Evolutionary conservation across 306 rosid genomes (phyloP).

Genomic region (Inga laurina): DNA sequence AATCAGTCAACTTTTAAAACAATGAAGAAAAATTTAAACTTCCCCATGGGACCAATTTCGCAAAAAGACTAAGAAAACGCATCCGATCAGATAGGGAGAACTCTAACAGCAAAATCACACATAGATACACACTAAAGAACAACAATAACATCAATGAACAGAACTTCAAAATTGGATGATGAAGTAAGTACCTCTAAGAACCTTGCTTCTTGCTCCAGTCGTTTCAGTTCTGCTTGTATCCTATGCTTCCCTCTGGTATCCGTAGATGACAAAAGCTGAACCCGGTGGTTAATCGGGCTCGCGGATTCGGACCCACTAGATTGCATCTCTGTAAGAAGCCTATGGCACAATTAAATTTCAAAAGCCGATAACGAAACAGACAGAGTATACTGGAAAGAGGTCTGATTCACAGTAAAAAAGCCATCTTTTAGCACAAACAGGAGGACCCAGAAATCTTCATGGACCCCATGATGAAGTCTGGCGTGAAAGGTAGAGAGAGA

Average conservation of each 20-base stretch:
- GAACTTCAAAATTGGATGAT: slow-evolving; percentile 20
- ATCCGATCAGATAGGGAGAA: slow-evolving; percentile 15
- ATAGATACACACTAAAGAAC: slow-evolving; percentile 12
- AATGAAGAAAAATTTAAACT: slow-evolving; percentile 26
- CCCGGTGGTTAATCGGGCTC: slow-evolving; percentile 61
- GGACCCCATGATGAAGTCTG: slow-evolving; percentile 55
- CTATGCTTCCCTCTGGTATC: slow-evolving; percentile 96
- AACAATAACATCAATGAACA: slow-evolving; percentile 3
- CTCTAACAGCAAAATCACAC: slow-evolving; percentile 18
- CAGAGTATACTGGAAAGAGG: background rate
- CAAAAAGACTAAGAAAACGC: slow-evolving; percentile 23
- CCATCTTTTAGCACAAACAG: slow-evolving; percentile 38
- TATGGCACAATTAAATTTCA: slow-evolving; percentile 25
- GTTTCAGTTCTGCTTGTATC: slow-evolving; percentile 83
- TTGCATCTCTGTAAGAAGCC: slow-evolving; percentile 54
- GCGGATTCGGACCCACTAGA: slow-evolving; percentile 70
- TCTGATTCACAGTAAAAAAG: slow-evolving; percentile 39
- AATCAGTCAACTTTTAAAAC: background rate
- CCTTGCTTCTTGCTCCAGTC: slow-evolving; percentile 92
- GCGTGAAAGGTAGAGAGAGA: slow-evolving; percentile 27
- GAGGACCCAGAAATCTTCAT: slow-evolving; percentile 56
- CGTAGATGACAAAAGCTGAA: slow-evolving; percentile 62
- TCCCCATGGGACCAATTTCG: slow-evolving; percentile 16
- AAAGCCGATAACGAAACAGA: slow-evolving; percentile 17
- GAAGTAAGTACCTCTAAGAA: slow-evolving; percentile 71